phyloP scores from a whole-genome alignment of 2,329 filamentous ascomycete species.

The Fusarium chlamydosporum region DNA sequence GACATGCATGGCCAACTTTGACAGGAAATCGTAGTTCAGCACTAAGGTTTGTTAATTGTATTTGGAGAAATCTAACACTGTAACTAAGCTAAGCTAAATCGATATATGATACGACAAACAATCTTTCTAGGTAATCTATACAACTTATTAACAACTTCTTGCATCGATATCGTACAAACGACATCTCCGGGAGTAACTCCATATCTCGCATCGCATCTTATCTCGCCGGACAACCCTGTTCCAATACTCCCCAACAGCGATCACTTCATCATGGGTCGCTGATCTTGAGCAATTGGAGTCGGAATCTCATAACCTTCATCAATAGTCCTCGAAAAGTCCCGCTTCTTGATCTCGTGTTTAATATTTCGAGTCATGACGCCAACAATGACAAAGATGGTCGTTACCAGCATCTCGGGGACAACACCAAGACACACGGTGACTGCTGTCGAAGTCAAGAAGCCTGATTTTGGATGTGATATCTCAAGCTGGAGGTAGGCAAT shows the following conservation, averaged over 20 bases:
- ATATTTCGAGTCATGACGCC: conserved; percentile 13
- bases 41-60: too few relatives aligned
- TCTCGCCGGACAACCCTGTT: neutral
- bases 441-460: conserved; percentile 23
- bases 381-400: conserved; percentile 8
- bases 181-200: too few relatives aligned
- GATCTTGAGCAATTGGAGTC: neutral
- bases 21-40: too few relatives aligned
- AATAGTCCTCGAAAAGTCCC: neutral
- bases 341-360: conserved; percentile 19
- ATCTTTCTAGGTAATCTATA: neutral
- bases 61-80: too few relatives aligned
- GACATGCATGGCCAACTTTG: too few relatives aligned
- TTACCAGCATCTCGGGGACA: conserved; percentile 17
- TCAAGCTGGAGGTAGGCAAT: conserved; percentile 19
- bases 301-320: conserved; percentile 9
- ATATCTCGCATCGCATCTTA: neutral
- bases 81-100: neutral
- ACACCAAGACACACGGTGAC: conserved; percentile 16
- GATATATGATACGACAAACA: accelerated
- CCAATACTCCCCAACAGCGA: neutral
- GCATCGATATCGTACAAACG: neutral
- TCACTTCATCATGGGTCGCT: too few relatives aligned
- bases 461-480: conserved; percentile 12
- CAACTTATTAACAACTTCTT: too few relatives aligned